Conservation (phyloP, 2,329 filamentous ascomycete genomes). For the Fusarium graminum region DNA sequence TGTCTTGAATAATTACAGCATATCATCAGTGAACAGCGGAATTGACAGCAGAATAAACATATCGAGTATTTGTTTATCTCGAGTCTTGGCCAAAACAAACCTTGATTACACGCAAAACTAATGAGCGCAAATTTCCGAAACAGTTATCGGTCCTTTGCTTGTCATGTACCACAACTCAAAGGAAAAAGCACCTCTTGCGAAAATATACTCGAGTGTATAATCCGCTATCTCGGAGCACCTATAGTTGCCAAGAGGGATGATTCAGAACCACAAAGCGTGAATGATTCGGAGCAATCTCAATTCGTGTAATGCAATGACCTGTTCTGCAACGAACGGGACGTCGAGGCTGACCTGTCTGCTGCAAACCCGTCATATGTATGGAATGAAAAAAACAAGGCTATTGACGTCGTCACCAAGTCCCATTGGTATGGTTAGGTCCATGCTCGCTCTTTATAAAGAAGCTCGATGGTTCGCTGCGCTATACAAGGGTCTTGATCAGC, state of each 20-base stretch:
- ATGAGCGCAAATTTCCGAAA: background rate
- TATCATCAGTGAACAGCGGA: too few relatives aligned
- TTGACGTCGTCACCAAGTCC: constrained; percentile 24
- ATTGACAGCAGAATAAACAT: background rate
- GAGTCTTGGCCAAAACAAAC: background rate
- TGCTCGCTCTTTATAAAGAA: constrained; percentile 21
- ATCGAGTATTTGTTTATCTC: background rate
- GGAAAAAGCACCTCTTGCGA: constrained; percentile 40
- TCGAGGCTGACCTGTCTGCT: background rate
- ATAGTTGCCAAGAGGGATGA: constrained; percentile 12
- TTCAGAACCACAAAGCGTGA: background rate
- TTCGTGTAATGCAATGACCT: constrained; percentile 28
- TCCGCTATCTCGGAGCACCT: constrained; percentile 23
- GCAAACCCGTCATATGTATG: constrained; percentile 1
- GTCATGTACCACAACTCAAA: constrained; percentile 28
- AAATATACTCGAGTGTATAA: constrained; percentile 33
- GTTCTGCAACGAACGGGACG: background rate
- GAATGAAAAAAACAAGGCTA: background rate
- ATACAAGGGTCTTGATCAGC: constrained; percentile 13
- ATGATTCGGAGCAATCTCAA: constrained; percentile 32
- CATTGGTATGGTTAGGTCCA: constrained; percentile 3
- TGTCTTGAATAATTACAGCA: background rate
- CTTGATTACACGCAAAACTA: background rate
- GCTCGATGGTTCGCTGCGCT: constrained; percentile 8
- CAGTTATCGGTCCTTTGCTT: constrained; percentile 39